Base-by-base conservation (phyloP, 73 alveolate species). In the Paramecium sexaurelia region DNA sequence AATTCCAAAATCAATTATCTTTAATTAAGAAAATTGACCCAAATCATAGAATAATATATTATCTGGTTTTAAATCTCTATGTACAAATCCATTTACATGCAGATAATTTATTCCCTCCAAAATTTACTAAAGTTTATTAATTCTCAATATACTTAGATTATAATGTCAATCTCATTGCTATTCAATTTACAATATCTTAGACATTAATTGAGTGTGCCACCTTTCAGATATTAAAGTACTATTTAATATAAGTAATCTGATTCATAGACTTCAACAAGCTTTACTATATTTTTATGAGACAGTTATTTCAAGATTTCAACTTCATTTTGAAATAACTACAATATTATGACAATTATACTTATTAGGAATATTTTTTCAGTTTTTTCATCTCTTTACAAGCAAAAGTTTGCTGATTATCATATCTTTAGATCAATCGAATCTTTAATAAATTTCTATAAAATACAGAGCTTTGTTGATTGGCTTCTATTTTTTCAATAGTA, bases 1-100 rank as follows among this genome's bases (percentile, higher is more conserved):
- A 17, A 97, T 95, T 19, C 98, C 99, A 85, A 97, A 97, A 75
- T 96, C 98, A 35, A 97, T 96, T 27, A 97, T 55, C 85, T 97
- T 97, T 26, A 97, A 51, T 3, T 85, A 87, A 0, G 97, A 61
- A 55, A 95, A 92, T 27, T 92, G 85, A 10, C 68, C 85, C 93
- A 95, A 94, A 36, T 82, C 69, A 13, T 75, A 94, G 26, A 96
- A 96, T 37, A 97, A 92, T 75, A 97, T 84, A 91, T 97, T 97
- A 47, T 97, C 99, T 26, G 99, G 99, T 91, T 97, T 97, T 57
- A 97, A 89, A 91, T 97, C 99, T 95, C 99, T 95, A 92, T 96
- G 99, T 47, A 96, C 88, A 32, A 95, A 93, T 35, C 95, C 95
- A 75, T 92, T 95, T 41, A 57, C 84, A 55, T 97, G 98, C 19